Evolutionary conservation across 306 rosid species (phyloP), one percentile per base, ranked within the genome.

Genomic region (Prunus mira): DNA sequence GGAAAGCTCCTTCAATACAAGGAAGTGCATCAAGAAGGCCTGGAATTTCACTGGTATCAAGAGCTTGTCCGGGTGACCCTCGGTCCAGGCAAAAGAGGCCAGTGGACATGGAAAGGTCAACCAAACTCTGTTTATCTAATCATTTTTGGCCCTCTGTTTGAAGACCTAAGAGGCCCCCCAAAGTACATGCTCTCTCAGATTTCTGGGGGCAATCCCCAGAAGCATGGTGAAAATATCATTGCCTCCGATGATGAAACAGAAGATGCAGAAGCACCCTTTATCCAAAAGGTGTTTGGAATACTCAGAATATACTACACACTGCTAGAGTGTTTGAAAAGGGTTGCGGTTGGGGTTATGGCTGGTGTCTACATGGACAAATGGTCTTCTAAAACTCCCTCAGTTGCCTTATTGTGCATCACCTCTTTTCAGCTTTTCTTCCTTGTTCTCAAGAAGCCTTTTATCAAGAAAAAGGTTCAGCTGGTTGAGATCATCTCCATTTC

Each of bases 141-240:
- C 74, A 89, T 89, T 54, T 82, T 91, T 32, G 97, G 97, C 43
- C 97, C 95, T 30, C 80, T 92, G 22, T 92, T 90, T 66, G 98
- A 91, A 89, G 98, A 94, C 76, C 84, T 94, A 25, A 84, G 97
- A 80, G 98, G 98, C 78, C 97, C 96, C 61, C 97, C 97, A 76
- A 94, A 91, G 79, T 94, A 90, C 88, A 94, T 94, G 96, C 91
- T 94, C 67, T 88, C 98, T 24, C 96, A 91, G 86, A 94, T 92
- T 67, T 74, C 98, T 12, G 88, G 85, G 8, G 75, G 82, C 50
- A 84, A 43, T 54, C 65, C 81, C 57, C 76, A 49, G 17, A 84
- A 83, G 62, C 89, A 55, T 46, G 84, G 82, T 8, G 96, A 86
- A 17, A 80, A 64, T 4, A 94, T 91, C 63, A 94, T 92, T 57